Evolutionary conservation across 257 asterid genomes (phyloP), one percentile per base, ranked within the genome.

Genomic region (Solanum appendiculatum): DNA sequence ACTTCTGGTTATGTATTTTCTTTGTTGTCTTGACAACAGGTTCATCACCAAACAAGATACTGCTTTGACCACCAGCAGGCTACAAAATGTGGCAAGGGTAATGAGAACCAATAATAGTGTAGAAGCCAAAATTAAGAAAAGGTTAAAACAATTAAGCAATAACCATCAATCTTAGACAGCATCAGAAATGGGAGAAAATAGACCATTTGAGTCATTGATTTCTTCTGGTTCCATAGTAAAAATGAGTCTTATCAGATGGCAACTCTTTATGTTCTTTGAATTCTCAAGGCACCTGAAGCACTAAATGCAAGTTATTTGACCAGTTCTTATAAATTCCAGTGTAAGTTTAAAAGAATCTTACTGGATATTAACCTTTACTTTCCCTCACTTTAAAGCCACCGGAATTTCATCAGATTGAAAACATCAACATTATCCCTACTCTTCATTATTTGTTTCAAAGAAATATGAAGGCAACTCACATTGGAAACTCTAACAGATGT

Each of bases 11-110:
- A 82, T 95, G 98, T 60, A 95, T 93, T 87, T 95, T 95, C 92
- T 92, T 94, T 3, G 95, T 51, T 23, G 94, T 88, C 89, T 92
- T 94, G 60, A 89, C 93, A 82, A 85, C 94, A 0, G 99, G 94
- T 68, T 94, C 97, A 16, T 94, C 98, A 3, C 98, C 99, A 74
- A 94, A 96, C 82, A 92, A 40, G 73, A 96, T 95, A 88, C 91
- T 96, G 85, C 99, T 96, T 74, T 95, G 98, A 66, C 98, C 99
- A 83, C 98, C 98, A 36, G 99, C 98, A 82, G 98, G 99, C 99
- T 96, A 91, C 82, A 90, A 86, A 77, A 82, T 39, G 63, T 1
- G 23, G 83, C 60, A 58, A 75, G 9, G 14, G 25, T 40, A 40
- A 46, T 54, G 33, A 27, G 42, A 54, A 40, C 36, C 48, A 86